Evolutionary conservation across 805 yeast genomes (phyloP).

Genomic region (Saturnispora sekii): DNA sequence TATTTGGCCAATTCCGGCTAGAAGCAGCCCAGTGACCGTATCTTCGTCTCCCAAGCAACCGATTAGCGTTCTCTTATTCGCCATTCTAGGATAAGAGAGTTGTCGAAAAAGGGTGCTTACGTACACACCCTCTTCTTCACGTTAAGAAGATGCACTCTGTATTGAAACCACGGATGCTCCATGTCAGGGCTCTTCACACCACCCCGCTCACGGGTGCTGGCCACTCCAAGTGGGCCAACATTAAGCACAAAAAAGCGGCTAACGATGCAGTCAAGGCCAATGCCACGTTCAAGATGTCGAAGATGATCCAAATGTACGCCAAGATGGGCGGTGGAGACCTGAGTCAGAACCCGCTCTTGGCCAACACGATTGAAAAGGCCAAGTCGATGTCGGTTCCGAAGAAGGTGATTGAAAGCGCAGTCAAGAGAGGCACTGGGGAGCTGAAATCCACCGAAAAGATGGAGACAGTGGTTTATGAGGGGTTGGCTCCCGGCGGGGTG

Average conservation of each 20-base stretch:
- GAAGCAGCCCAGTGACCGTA: constrained; percentile 87
- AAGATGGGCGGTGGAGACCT: constrained; percentile 65
- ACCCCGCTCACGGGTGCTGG: constrained; percentile 37
- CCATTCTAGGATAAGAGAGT: background rate
- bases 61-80: constrained; percentile 60
- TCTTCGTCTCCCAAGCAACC: constrained; percentile 98
- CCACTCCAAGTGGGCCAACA: constrained; percentile 92
- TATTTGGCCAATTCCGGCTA: constrained; percentile 93
- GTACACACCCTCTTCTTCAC: too few species aligned
- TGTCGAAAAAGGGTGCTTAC: too few species aligned
- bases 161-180: background rate
- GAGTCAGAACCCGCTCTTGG: constrained; percentile 46
- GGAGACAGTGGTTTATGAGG: constrained; percentile 68
- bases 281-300: constrained; percentile 60
- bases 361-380: constrained; percentile 71
- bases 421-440: constrained; percentile 75
- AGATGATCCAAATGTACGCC: constrained; percentile 66
- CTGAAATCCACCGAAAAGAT: constrained; percentile 34
- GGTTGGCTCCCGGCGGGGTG: constrained; percentile 87
- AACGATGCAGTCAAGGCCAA: constrained; percentile 75
- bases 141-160: too few species aligned
- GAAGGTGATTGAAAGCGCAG: constrained; percentile 77
- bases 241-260: constrained; percentile 88
- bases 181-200: background rate
- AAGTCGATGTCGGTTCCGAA: constrained; percentile 67